Conservation (phyloP, 805 yeast species). For the Wickerhamomyces strasburgensis region DNA sequence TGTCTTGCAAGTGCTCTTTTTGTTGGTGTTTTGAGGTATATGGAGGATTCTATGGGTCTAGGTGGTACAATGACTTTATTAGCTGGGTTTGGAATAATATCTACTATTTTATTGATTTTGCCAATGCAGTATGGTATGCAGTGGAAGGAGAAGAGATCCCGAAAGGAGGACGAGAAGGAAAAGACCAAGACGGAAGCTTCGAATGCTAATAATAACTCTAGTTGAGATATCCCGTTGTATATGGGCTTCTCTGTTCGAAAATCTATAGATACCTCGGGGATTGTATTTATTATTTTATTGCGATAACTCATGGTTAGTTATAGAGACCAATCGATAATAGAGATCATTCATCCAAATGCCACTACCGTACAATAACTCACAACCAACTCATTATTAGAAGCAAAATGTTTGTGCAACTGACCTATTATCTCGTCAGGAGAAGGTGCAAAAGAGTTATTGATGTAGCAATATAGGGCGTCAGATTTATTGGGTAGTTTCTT, state of each 20-base stretch:
- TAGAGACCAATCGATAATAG: not conserved
- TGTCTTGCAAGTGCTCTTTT: conserved; percentile 67
- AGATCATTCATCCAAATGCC: conserved; percentile 36
- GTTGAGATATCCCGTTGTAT: no score
- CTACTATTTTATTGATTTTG: conserved; percentile 19
- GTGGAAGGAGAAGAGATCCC: conserved; percentile 17
- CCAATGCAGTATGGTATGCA: conserved; percentile 27
- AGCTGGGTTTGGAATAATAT: conserved; percentile 40
- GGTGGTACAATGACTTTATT: conserved; percentile 77
- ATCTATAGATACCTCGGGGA: no score
- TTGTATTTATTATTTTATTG: no score
- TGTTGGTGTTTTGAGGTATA: conserved; percentile 57
- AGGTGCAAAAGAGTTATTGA: conserved; percentile 43
- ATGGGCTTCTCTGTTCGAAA: no score
- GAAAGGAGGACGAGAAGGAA: conserved; percentile 27
- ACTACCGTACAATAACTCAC: conserved; percentile 41
- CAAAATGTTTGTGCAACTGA: conserved; percentile 32
- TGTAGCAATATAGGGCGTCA: conserved; percentile 33
- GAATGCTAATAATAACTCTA: no score
- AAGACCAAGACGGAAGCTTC: not conserved
- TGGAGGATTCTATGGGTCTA: conserved; percentile 49
- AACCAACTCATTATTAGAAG: conserved; percentile 34
- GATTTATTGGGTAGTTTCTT: conserved; percentile 15
- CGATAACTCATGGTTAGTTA: no score
- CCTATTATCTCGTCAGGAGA: conserved; percentile 40